Percentiles rank a stretch among this genome's conserved stretches.
Conservation (phyloP, 176 grass and related monocot genomes). For the Eremochloa ophiuroides region DNA sequence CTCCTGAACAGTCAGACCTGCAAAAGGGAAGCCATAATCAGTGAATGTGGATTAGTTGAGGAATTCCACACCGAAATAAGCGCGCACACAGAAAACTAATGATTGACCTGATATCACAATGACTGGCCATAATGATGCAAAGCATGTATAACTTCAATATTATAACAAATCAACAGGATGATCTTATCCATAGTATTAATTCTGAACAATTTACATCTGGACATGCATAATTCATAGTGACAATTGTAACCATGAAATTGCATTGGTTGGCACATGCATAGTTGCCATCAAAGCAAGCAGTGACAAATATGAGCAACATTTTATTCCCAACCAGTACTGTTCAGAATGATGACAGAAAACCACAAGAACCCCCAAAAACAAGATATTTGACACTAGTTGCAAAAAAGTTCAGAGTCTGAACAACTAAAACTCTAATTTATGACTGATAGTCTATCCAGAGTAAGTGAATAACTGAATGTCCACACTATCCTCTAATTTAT, state of each 20-base stretch:
- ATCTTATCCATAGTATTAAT: not conserved
- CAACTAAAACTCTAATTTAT: too few relatives aligned
- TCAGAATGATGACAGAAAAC: not conserved
- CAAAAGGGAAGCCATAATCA: not conserved
- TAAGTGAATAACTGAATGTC: not conserved
- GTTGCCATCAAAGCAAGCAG: not conserved
- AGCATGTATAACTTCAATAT: not conserved
- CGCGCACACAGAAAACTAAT: not conserved
- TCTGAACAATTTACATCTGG: not conserved
- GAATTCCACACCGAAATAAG: not conserved
- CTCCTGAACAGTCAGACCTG: conserved; percentile 73
- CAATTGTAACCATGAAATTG: not conserved
- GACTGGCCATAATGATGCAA: not conserved
- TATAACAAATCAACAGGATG: not conserved
- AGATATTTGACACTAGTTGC: too few relatives aligned
- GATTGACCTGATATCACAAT: not conserved
- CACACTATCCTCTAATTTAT: not conserved
- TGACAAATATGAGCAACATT: not conserved
- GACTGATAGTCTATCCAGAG: not conserved
- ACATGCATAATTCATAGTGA: not conserved
- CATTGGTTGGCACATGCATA: not conserved
- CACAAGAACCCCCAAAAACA: too few relatives aligned
- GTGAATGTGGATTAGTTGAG: not conserved
- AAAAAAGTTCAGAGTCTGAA: too few relatives aligned
- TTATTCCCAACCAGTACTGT: not conserved